These are phyloP conservation scores for Sporisorium sorghi DNA, from an alignment of 1,284 basidiomycete genomes.

Conservation along the genomic window DNA sequence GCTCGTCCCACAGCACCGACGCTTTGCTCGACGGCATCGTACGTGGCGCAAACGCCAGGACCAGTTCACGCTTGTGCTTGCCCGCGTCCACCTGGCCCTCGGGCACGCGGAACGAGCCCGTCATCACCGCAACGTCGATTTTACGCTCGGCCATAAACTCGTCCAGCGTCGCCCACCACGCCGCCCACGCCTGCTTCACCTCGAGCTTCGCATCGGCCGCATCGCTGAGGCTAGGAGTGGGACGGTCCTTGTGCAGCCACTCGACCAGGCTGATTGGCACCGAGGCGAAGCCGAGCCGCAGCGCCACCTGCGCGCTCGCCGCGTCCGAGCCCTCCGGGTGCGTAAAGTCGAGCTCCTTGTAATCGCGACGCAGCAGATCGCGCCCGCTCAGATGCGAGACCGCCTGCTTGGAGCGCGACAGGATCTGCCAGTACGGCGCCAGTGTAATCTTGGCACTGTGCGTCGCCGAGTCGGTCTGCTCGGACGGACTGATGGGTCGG, in stretches of 20 bases:
- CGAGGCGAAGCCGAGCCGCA: conserved; percentile 53
- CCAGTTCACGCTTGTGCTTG: conserved; percentile 60
- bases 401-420: conserved; percentile 77
- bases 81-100: conserved; percentile 43
- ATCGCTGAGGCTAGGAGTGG: conserved; percentile 1
- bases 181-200: conserved; percentile 50
- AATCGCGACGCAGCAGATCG: conserved; percentile 88
- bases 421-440: conserved; percentile 72
- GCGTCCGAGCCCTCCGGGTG: conserved; percentile 2
- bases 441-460: conserved; percentile 51
- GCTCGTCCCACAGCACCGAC: conserved; percentile 22
- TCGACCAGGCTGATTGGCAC: conserved; percentile 56
- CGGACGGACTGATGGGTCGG: conserved; percentile 33
- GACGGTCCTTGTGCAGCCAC: conserved; percentile 56
- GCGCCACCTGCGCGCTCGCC: conserved; percentile 9
- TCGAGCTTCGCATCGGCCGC: conserved; percentile 32
- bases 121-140: conserved; percentile 58
- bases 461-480: conserved; percentile 36
- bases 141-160: conserved; percentile 54
- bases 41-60: conserved; percentile 40
- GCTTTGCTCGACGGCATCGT: conserved; percentile 23
- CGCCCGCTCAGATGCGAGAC: conserved; percentile 78
- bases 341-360: conserved; percentile 75
- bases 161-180: conserved; percentile 53
- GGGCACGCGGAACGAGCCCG: conserved; percentile 49